These are phyloP conservation scores for Rhododendron simsii DNA, from an alignment of 148 eudicot species.

Conservation along the genomic window DNA sequence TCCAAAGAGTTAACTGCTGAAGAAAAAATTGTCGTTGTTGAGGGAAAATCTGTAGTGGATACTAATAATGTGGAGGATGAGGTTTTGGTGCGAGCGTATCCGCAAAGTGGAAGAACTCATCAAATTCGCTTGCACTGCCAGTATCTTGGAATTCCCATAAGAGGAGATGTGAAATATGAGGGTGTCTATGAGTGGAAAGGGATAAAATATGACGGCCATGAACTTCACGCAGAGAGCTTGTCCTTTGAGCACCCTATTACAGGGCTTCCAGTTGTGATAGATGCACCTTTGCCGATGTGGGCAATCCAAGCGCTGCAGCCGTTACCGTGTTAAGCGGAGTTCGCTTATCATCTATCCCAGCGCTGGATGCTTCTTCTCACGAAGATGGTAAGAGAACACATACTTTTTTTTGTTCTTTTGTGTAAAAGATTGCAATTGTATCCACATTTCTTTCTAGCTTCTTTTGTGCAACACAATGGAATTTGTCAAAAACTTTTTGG, in stretches of 20 bases:
- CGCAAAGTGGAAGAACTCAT: constrained; percentile 92
- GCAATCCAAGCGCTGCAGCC: constrained; percentile 41
- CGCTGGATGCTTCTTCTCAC: background rate
- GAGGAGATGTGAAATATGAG: constrained; percentile 92
- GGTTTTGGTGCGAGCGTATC: constrained; percentile 74
- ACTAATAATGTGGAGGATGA: constrained; percentile 34
- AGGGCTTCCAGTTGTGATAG: constrained; percentile 45
- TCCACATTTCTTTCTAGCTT: background rate
- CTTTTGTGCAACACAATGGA: background rate
- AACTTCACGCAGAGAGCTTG: constrained; percentile 88
- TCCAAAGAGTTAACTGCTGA: constrained; percentile 20
- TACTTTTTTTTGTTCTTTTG: background rate
- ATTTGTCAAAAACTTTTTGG: background rate
- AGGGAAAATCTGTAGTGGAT: constrained; percentile 50
- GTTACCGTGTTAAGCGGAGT: background rate
- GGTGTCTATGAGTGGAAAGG: constrained; percentile 90
- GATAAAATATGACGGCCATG: constrained; percentile 53
- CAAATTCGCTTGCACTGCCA: constrained; percentile 98
- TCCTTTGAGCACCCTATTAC: constrained; percentile 86
- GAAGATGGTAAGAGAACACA: background rate
- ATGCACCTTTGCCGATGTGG: constrained; percentile 82
- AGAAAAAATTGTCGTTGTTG: constrained; percentile 38
- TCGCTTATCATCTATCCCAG: background rate
- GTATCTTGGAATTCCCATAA: constrained; percentile 76
- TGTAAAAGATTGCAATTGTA: background rate